phyloP scores from a whole-genome alignment of 2,329 filamentous ascomycete genomes.

The Penicillium freii region DNA sequence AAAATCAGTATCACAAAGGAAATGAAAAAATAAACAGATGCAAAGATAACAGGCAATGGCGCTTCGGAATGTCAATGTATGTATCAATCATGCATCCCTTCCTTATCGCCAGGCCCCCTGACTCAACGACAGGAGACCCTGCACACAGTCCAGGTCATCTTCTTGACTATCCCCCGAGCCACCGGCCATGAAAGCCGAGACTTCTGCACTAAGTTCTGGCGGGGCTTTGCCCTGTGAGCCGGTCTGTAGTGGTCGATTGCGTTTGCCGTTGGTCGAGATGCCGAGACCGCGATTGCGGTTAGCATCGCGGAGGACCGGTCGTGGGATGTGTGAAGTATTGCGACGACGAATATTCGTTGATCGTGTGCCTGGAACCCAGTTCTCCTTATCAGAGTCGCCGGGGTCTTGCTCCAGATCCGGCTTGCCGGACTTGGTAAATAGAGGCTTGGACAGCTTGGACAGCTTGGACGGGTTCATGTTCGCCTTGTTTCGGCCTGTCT shows the following conservation, averaged over 20 bases:
- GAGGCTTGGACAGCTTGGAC: conserved; percentile 26
- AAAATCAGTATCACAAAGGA: conserved; percentile 23
- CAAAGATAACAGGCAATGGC: conserved; percentile 6
- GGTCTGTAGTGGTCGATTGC: conserved; percentile 27
- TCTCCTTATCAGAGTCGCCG: conserved; percentile 91
- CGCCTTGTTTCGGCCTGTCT: conserved; percentile 47
- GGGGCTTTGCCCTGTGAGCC: conserved; percentile 38
- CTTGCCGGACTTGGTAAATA: conserved; percentile 31
- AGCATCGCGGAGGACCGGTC: conserved; percentile 49
- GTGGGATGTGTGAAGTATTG: conserved; percentile 29
- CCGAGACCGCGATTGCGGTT: conserved; percentile 30
- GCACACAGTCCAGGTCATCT: conserved; percentile 82
- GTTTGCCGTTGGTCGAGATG: conserved; percentile 27
- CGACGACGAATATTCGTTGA: conserved; percentile 41
- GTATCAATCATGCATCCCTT: conserved; percentile 2
- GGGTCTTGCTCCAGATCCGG: conserved; percentile 49
- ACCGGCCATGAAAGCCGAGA: conserved; percentile 71
- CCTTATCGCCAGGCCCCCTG: conserved; percentile 82
- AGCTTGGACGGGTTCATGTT: conserved; percentile 30
- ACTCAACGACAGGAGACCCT: conserved; percentile 82
- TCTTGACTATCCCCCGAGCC: conserved; percentile 61
- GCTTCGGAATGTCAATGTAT: conserved; percentile 2
- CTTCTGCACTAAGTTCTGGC: conserved; percentile 58
- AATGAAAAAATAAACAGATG: conserved; percentile 15
- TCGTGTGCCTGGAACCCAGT: conserved; percentile 63